Evolutionary conservation across 345 rosid species (phyloP), one percentile per base, ranked within the genome.

Genomic region (Eucalyptus sp.): DNA sequence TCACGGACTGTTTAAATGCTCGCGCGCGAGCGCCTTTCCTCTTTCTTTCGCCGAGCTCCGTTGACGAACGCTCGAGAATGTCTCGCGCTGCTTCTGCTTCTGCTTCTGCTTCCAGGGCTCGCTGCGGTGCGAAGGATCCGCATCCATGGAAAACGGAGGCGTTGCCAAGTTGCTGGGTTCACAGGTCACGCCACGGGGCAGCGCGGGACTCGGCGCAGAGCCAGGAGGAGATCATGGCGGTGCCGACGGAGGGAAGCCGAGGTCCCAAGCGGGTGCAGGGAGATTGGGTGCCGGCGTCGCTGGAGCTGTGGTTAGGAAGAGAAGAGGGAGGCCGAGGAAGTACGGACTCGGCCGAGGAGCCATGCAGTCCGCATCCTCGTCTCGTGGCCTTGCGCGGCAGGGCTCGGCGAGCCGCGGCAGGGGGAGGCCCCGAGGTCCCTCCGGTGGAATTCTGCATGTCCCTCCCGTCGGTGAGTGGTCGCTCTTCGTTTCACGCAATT

Each of bases 381-480:
- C 27, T 76, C 48, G 48, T 43, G 43, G 83, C 46, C 20, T 41
- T 24, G 83, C 48, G 29, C 48, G 27, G 22, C 27, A 13, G 48
- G 83, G 24, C 48, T 56, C 68, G 16, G 13, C 4, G 15, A 94
- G 90, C 83, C 89, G 93, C 16, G 24, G 87, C n/a, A 88, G 93
- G 50, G 94, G 93, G 12, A 71, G 96, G 88, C 94, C 95, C 46
- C 91, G 86, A 24, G 94, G 93, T 76, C 24, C 48, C 76, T 87
- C 94, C n/a, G 90, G 92, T 33, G 37, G 37, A 15, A 10, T 16
- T 8, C 88, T 18, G 14, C 27, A 52, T 20, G 18, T 48, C 6
- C 33, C 31, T 27, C 22, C 49, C 16, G 29, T 81, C 9, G 85
- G 87, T 89, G 48, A 33, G 80, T 79, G 29, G 43, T 37, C 83